Base-by-base conservation (phyloP, 768 basidiomycete species). In the Rhodotorula paludigena region DNA sequence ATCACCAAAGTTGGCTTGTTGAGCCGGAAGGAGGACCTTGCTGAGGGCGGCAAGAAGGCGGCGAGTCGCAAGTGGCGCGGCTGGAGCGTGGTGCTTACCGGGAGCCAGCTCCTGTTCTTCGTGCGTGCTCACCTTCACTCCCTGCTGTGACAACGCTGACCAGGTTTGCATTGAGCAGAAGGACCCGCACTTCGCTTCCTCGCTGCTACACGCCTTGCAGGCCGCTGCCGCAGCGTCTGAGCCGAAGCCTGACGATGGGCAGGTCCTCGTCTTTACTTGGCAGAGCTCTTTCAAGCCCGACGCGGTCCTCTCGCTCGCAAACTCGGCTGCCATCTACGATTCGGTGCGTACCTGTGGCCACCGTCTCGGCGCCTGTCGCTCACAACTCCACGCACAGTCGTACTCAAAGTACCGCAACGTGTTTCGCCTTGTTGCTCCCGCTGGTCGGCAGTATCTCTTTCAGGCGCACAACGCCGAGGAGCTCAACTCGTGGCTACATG, bases 21-120 rank as follows among this genome's bases (percentile, higher is more conserved):
- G 63, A 85, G 84, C 67, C 83, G 92, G 64, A 96, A 92, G 79
- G 81, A 82, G 41, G 92, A 92, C 70, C 75, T 85, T 1, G 69
- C 84, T 12, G 88, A 89, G 70, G 85, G 88, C 7, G 89, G 90
- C 20, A 89, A 84, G 78, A 90, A 86, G 73, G 81, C 86, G 1
- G 79, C 81, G 53, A 87, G 83, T 74, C 83, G 90, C 56, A 98
- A 92, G 80, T 98, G 96, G 96, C 87, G 83, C 74, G 79, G 84
- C 18, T 93, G 87, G 83, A 87, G 85, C 68, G 89, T 92, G 15
- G 82, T 93, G 57, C 81, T 99, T 63, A 92, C 92, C 7, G 87
- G 86, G 33, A 92, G 91, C 9, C 94, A 97, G 74, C 81, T 99
- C 8, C 82, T 97, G 52, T 88, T 98, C 77, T 92, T 92, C 80